A percentile compares a stretch with the other conserved stretches of the same genome.
These are phyloP conservation scores for Diaporthe humulicola DNA, from an alignment of 2,329 filamentous ascomycete genomes.

Conservation along the genomic window DNA sequence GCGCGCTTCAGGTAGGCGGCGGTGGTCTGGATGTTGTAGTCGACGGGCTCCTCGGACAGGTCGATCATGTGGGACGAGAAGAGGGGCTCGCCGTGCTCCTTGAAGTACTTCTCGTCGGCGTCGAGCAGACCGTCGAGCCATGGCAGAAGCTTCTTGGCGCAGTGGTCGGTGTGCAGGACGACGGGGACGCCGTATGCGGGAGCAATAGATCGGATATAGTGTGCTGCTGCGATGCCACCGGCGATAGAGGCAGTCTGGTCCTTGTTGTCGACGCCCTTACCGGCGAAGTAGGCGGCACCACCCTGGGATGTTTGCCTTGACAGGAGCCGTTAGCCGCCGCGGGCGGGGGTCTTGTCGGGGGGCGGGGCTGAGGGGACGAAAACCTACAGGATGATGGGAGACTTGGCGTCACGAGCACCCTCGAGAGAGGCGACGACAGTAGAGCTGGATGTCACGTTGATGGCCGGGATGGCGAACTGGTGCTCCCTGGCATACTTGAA, in stretches of 20 bases:
- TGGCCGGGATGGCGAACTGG: constrained; percentile 88
- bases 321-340: background rate
- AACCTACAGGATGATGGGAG: constrained; percentile 82
- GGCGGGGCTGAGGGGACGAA: background rate
- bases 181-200: constrained; percentile 91
- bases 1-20: constrained; percentile 94
- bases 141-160: constrained; percentile 98
- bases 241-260: constrained; percentile 91
- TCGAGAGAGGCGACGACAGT: constrained; percentile 84
- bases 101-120: constrained; percentile 95
- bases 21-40: constrained; percentile 93
- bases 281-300: constrained; percentile 92
- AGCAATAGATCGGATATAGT: constrained; percentile 92
- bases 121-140: constrained; percentile 98
- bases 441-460: constrained; percentile 95
- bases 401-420: constrained; percentile 91
- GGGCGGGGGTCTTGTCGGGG: background rate
- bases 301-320: constrained; percentile 85
- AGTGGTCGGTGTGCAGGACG: constrained; percentile 97
- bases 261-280: constrained; percentile 86
- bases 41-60: constrained; percentile 89
- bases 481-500: constrained; percentile 93
- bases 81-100: constrained; percentile 90
- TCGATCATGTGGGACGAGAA: constrained; percentile 99
- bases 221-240: constrained; percentile 88